Conservation (phyloP, 768 basidiomycete species). For the Pisolithus albus region DNA sequence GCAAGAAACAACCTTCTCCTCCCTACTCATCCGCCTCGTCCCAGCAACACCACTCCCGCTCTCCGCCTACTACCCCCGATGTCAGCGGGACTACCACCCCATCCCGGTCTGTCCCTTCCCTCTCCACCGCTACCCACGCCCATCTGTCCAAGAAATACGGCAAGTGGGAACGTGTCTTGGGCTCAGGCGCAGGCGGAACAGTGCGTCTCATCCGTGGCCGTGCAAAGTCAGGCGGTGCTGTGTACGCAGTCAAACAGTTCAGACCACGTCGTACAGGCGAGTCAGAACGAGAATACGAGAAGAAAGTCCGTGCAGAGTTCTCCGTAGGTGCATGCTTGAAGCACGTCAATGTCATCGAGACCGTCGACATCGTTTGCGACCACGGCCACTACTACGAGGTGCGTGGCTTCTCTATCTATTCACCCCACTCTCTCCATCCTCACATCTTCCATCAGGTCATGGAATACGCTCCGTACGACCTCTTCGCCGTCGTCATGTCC, state of each 20-base stretch:
- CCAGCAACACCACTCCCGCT: slow-evolving; percentile 20
- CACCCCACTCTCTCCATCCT: not conserved
- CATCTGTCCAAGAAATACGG: slow-evolving; percentile 98
- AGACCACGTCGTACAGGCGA: slow-evolving; percentile 84
- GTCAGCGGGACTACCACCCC: slow-evolving; percentile 15
- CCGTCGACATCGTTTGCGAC: slow-evolving; percentile 96
- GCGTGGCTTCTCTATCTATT: slow-evolving; percentile 1
- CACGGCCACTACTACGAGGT: slow-evolving; percentile 99
- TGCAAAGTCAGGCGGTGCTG: slow-evolving; percentile 71
- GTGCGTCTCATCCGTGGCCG: slow-evolving; percentile 90
- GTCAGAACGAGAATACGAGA: slow-evolving; percentile 95
- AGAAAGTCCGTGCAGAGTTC: slow-evolving; percentile 99
- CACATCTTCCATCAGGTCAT: slow-evolving; percentile 62
- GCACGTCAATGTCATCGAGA: slow-evolving; percentile 95
- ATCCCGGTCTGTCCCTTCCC: slow-evolving; percentile 45
- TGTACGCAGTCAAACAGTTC: slow-evolving; percentile 98
- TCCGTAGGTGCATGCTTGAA: slow-evolving; percentile 93
- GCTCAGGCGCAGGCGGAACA: slow-evolving; percentile 96
- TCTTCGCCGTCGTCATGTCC: slow-evolving; percentile 99
- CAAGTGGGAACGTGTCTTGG: slow-evolving; percentile 95
- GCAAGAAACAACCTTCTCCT: not conserved
- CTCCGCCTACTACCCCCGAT: slow-evolving; percentile 16
- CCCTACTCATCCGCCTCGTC: slow-evolving; percentile 27
- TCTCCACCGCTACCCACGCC: slow-evolving; percentile 78
- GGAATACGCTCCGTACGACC: slow-evolving; percentile 98